A percentile compares a stretch with the other conserved stretches of the same genome.
phyloP scores from a whole-genome alignment of 768 basidiomycete genomes.

The Cyclocybe aegerita region DNA sequence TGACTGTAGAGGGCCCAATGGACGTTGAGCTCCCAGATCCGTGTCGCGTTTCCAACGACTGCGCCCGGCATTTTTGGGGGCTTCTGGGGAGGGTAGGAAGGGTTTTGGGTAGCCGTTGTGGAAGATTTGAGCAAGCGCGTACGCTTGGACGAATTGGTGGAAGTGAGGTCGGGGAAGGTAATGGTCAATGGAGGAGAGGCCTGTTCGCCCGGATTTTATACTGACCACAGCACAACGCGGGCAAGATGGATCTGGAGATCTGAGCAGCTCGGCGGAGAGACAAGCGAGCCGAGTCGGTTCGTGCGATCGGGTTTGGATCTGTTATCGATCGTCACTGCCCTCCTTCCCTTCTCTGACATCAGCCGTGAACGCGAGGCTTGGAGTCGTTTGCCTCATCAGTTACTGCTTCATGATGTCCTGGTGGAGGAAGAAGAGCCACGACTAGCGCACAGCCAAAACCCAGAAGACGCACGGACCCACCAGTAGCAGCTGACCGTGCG shows the following conservation, averaged over 20 bases:
- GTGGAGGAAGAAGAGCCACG: no score
- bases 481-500: no score
- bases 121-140: neutral
- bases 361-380: slow-evolving; percentile 12
- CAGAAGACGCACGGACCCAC: no score
- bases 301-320: neutral
- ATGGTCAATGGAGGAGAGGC: neutral
- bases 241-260: no score
- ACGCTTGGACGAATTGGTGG: neutral
- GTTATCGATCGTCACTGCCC: neutral
- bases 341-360: neutral
- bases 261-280: neutral
- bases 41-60: slow-evolving; percentile 64
- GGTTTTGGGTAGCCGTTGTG: slow-evolving; percentile 10
- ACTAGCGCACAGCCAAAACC: no score
- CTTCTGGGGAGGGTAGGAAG: neutral
- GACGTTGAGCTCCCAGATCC: slow-evolving; percentile 69
- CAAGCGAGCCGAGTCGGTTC: neutral
- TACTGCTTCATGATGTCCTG: slow-evolving; percentile 4
- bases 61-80: slow-evolving; percentile 35
- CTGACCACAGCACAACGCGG: no score
- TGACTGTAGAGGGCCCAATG: slow-evolving; percentile 66
- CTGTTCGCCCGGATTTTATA: neutral
- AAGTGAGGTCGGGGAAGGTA: neutral
- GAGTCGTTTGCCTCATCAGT: slow-evolving; percentile 9